phyloP scores from a whole-genome alignment of 2,329 filamentous ascomycete species.

The Septoria petroselini region DNA sequence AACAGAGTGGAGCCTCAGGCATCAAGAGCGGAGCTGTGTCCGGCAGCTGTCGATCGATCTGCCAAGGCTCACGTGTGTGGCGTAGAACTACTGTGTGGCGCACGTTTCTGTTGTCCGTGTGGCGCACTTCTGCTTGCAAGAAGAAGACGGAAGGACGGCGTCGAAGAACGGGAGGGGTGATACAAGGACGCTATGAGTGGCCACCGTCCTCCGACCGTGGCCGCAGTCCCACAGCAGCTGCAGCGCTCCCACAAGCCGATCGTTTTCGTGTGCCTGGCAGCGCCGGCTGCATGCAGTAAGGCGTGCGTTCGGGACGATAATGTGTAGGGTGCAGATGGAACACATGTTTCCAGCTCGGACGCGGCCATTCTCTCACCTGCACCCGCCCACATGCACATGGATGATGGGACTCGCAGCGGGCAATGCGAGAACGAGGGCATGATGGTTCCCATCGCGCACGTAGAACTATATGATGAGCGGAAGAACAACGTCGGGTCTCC shows the following conservation, averaged over 20 bases:
- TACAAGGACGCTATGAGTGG: too few species aligned
- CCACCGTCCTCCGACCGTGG: neutral
- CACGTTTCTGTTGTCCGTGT: too few species aligned
- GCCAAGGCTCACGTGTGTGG: too few species aligned
- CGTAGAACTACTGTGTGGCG: too few species aligned
- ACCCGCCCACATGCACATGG: neutral
- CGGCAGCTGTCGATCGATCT: too few species aligned
- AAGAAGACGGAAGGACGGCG: too few species aligned
- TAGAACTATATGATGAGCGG: neutral
- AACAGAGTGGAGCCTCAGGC: too few species aligned
- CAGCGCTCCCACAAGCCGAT: slow-evolving; percentile 5
- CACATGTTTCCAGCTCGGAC: slow-evolving; percentile 4
- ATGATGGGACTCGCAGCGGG: neutral
- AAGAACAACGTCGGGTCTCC: slow-evolving; percentile 6
- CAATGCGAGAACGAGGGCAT: slow-evolving; percentile 10
- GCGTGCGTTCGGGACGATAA: slow-evolving; percentile 7
- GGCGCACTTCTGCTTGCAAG: too few species aligned
- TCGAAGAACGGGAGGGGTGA: too few species aligned
- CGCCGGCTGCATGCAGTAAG: neutral
- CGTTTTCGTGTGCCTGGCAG: slow-evolving; percentile 13
- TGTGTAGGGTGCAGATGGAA: slow-evolving; percentile 5
- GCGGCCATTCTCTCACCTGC: neutral
- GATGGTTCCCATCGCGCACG: too few species aligned
- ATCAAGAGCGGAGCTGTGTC: too few species aligned
- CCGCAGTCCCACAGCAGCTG: neutral